Evolutionary conservation across 495 filamentous ascomycete genomes (phyloP).

Genomic region (Tuber magnatum): DNA sequence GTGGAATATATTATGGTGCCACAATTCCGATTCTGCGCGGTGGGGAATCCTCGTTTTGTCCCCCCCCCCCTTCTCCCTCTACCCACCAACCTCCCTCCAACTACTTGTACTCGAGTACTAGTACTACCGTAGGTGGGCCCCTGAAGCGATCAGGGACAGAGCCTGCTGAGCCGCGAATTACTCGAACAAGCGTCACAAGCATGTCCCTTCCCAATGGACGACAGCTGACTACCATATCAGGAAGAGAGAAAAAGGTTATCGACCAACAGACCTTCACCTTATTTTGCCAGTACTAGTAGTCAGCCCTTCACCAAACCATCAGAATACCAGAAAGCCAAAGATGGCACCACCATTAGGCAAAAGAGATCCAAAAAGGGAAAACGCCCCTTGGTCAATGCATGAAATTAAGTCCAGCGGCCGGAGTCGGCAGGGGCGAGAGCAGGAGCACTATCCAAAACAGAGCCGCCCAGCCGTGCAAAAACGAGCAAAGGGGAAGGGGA

Average conservation of each 20-base stretch:
- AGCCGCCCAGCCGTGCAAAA: constrained; percentile 16
- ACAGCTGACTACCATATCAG: background rate
- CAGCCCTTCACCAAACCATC: background rate
- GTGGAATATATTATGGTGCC: background rate
- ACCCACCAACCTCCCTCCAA: background rate
- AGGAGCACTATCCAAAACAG: constrained; percentile 13
- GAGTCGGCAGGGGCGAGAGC: constrained; percentile 19
- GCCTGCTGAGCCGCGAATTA: background rate
- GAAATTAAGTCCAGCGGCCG: constrained; percentile 4
- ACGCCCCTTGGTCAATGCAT: constrained; percentile 23
- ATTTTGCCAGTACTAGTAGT: background rate
- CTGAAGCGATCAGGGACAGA: background rate
- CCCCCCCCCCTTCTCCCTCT: background rate
- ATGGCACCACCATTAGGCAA: background rate
- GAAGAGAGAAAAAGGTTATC: background rate
- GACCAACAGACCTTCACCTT: background rate
- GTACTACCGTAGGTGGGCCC: background rate
- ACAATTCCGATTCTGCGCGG: background rate
- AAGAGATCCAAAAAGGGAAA: background rate
- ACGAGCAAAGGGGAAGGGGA: background rate
- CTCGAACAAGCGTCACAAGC: background rate
- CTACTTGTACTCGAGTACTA: no score
- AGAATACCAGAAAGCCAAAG: background rate
- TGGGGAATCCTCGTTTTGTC: background rate
- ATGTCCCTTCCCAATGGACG: background rate